Base-by-base conservation (phyloP, 768 basidiomycete species). In the Naganishia kalamii region DNA sequence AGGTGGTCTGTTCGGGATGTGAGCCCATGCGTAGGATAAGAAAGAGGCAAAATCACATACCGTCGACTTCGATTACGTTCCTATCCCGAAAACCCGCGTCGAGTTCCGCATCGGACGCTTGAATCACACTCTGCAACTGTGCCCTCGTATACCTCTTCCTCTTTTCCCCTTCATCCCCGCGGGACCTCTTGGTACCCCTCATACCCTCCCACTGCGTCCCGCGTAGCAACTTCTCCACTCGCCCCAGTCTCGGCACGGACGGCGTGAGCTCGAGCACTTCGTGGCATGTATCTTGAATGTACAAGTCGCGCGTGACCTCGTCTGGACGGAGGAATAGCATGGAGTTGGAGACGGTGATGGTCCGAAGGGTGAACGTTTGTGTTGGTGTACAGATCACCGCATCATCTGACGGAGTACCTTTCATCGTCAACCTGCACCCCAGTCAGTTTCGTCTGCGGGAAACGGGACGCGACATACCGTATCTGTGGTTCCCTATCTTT, bases 311-410 rank as follows among this genome's bases (percentile, higher is more conserved):
- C 17, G 32, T 52, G 19, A 30, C 12, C 27, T 12, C 25, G 49
- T 4, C 27, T 15, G 51, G 51, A n/a, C 51, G 69, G 66, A 88
- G 81, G 47, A 97, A 83, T 13, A 92, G 81, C 35, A 93, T 79
- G 0, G 91, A 87, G 77, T 98, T 98, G 19, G 92, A 96, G 50
- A 96, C 80, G 10, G 83, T 82, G n/a, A 98, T 87, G 0, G 92
- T 88, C 62, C 93, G 86, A 29, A 98, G 79, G 1, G 84, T 73
- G 74, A 88, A 99, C 0, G 94, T 98, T 74, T 84, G 85, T 64
- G 86, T 82, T 0, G 81, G 70, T 0, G 92, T 94, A 76, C 94
- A 97, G 10, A 94, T 79, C 0, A 96, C 92, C 0, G 93, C 94
- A 70, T 93, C 88, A 70, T 97, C 92, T 30, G 83, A 82, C 1